Conservation (phyloP, 345 rosid species). For the Citrus cavaleriei region DNA sequence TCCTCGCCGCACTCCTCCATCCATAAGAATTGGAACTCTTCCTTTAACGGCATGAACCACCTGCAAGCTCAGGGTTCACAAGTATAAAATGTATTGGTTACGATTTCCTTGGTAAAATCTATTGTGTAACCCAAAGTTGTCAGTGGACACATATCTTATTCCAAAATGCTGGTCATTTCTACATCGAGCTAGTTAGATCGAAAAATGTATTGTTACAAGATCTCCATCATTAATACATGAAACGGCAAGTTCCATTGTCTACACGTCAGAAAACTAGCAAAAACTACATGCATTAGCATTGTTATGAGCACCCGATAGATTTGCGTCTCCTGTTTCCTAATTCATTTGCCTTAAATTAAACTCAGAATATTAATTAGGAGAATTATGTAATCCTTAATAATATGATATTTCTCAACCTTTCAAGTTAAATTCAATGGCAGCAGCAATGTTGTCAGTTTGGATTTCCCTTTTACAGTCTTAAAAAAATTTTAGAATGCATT, state of each 20-base stretch:
- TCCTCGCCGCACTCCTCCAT: conserved; percentile 87
- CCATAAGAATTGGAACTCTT: conserved; percentile 67
- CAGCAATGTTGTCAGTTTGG: not conserved
- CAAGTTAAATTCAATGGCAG: too few relatives aligned
- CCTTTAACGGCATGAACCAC: conserved; percentile 71
- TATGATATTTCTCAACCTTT: not conserved
- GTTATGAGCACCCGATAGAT: not conserved
- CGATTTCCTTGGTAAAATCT: not conserved
- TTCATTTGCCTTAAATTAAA: not conserved
- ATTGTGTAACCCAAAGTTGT: not conserved
- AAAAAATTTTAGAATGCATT: too few relatives aligned
- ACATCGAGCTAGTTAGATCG: not conserved
- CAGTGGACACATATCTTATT: not conserved
- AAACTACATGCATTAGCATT: not conserved
- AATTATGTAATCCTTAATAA: too few relatives aligned
- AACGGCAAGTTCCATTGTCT: not conserved
- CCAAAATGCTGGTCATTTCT: not conserved
- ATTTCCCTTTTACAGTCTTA: not conserved
- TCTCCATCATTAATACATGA: not conserved
- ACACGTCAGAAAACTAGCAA: too few relatives aligned
- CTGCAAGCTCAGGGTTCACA: conserved; percentile 29
- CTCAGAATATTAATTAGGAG: too few relatives aligned
- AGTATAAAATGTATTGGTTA: not conserved
- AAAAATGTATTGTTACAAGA: not conserved
- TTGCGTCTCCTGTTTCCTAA: not conserved